Evolutionary conservation across 495 filamentous ascomycete species (phyloP), one percentile per base, ranked within the genome.

Genomic region (Xylaria grammica): DNA sequence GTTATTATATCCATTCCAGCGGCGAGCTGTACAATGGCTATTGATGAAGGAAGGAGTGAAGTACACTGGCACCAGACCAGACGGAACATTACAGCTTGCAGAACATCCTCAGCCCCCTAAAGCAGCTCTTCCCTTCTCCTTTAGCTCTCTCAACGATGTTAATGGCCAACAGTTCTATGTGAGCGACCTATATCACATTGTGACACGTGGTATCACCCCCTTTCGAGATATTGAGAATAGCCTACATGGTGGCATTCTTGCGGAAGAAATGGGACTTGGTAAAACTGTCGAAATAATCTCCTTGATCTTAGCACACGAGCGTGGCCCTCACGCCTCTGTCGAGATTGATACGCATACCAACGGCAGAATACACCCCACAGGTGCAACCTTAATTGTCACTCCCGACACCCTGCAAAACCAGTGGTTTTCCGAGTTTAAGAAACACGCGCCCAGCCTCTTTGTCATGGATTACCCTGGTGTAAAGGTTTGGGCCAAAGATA

Each of bases 251-350:
- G 90, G 90, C 45, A 88, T 86, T 30, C 82, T 99, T 22, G 92
- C 93, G 0, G 94, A 99, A 74, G 95, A 99, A 76, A 97, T 97
- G 95, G 94, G 94, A 0, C 78, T 99, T 4, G 95, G 95, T 1
- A 99, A 99, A 73, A 97, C 95, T 0, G 85, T 97, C 20, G 95
- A 99, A 73, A 82, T 94, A 54, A 91, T 95, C 49, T 85, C 90
- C 2, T 76, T 97, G 20, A 88, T 96, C 0, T 84, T 84, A 48
- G 72, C 90, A 49, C 88, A 96, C 69, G 78, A 61, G 38, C 81
- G 77, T 20, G 68, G 66, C 4, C 40, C 49, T 17, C 59, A 60
- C 5, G 63, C 67, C 0, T 10, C 52, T 11, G 40, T 63, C 24
- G 51, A 65, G 3, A 58, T 70, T 0, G 76, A 75, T 59, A 27